Percentiles rank a stretch among this genome's conserved stretches.
Conservation (phyloP, 2,329 filamentous ascomycete genomes). For the Penicillium rolfsii region DNA sequence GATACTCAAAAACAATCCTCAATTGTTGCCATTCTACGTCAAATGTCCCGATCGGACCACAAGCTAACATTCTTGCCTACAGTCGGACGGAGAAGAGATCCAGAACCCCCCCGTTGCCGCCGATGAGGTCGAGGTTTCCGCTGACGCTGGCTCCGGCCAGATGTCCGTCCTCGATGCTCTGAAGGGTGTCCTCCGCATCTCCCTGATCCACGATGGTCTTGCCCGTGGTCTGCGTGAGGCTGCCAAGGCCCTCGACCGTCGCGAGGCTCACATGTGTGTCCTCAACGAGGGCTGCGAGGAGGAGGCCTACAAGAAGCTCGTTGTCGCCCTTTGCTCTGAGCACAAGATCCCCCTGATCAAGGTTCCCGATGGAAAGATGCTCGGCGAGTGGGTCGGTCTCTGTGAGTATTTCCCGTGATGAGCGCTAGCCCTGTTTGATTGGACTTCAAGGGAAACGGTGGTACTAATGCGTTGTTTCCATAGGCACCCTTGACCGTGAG, state of each 20-base stretch:
- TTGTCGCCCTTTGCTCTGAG: slow-evolving; percentile 97
- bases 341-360: slow-evolving; percentile 99
- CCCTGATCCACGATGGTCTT: slow-evolving; percentile 99
- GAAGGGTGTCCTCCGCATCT: slow-evolving; percentile 98
- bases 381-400: slow-evolving; percentile 99
- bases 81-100: slow-evolving; percentile 99
- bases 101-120: slow-evolving; percentile 69
- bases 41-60: background rate
- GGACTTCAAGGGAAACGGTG: background rate
- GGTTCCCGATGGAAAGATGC: slow-evolving; percentile 99
- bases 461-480: slow-evolving; percentile 22
- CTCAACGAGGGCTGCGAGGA: slow-evolving; percentile 99
- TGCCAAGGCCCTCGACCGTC: slow-evolving; percentile 96
- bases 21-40: background rate
- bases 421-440: background rate
- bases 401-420: slow-evolving; percentile 67
- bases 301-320: slow-evolving; percentile 99
- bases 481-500: slow-evolving; percentile 97
- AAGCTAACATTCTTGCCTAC: slow-evolving; percentile 28
- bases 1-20: background rate
- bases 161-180: slow-evolving; percentile 98
- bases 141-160: slow-evolving; percentile 74
- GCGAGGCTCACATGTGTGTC: slow-evolving; percentile 99
- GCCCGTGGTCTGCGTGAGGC: slow-evolving; percentile 98
- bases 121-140: slow-evolving; percentile 93